These are phyloP conservation scores for Taxillus chinensis DNA, from an alignment of 164 flowering plant genomes.

Conservation along the genomic window DNA sequence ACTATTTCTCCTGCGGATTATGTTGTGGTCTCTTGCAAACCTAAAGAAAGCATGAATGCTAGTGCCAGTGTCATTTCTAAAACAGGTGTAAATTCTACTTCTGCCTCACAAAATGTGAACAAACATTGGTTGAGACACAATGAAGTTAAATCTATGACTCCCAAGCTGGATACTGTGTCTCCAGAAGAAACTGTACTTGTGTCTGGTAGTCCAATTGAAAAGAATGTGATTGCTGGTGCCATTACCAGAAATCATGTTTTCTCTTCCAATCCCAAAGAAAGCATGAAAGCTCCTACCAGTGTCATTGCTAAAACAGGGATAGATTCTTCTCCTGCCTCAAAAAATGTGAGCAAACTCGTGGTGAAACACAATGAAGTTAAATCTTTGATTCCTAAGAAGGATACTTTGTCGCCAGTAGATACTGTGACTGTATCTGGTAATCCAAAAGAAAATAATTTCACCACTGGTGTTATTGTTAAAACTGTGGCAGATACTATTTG, in stretches of 20 bases:
- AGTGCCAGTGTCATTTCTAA: too few species aligned
- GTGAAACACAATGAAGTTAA: constrained; percentile 5
- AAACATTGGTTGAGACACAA: constrained; percentile 2
- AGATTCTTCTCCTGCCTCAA: constrained; percentile 10
- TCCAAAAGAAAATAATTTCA: constrained; percentile 2
- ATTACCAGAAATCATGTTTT: too few species aligned
- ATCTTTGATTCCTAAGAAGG: constrained; percentile 7
- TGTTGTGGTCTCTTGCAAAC: too few species aligned
- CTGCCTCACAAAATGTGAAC: constrained; percentile 9
- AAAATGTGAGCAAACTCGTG: constrained; percentile 6
- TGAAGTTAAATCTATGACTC: constrained; percentile 10
- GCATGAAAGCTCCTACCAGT: too few species aligned
- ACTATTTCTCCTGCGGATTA: neutral
- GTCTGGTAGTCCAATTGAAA: too few species aligned
- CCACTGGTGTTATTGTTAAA: too few species aligned
- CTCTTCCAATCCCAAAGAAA: too few species aligned
- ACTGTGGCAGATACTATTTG: too few species aligned
- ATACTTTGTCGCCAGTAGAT: constrained; percentile 9
- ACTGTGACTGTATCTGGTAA: constrained; percentile 7
- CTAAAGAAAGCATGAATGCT: too few species aligned
- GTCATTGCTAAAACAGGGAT: neutral
- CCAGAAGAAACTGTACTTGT: too few species aligned
- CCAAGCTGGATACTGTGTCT: neutral
- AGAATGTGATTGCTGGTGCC: too few species aligned
- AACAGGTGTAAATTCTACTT: constrained; percentile 4